Evolutionary conservation across 208 protist species (phyloP), one percentile per base, ranked within the genome.

Genomic region (Wallacemonas sp.): DNA sequence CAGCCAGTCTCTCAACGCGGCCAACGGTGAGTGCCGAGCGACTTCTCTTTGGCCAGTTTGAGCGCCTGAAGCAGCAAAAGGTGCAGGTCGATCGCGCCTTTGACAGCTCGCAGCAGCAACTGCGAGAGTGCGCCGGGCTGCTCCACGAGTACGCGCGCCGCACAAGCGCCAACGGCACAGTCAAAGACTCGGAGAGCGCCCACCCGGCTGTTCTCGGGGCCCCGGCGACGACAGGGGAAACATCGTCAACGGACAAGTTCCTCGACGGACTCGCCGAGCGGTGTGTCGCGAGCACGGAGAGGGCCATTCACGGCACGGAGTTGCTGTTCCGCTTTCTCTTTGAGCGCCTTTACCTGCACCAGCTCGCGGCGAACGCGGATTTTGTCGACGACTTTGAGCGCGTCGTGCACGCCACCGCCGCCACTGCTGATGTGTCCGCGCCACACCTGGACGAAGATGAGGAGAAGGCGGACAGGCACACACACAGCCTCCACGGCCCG

Each of bases 311-410:
- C 29, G 26, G 32, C 18, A 45, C 44, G 28, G 29, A 62, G 28
- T 2, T 44, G 46, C 65, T 70, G 16, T 70, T 70, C 22, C 65
- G 50, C 10, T 70, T 50, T 20, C 33, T 70, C 4, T 61, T 57
- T 44, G 50, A 57, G 29, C 39, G 49, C 7, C 32, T 70, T 8
- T 70, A 57, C 46, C 14, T 61, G 44, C 65, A 70, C 31, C 65
- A 70, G 54, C 29, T 70, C 5, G 26, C 14, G 23, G 52, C 52
- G 7, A 33, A 59, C 38, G 64, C 36, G 42, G 70, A 52, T 22
- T 72, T 42, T 61, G 66, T n/a, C 61, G 66, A 29, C 3, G 31
- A 5, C 11, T 29, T 22, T 29, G 36, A 70, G 32, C 48, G 48
- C 18, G 36, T 39, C 28, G 45, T 57, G 28, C 5, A n/a, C 14